Evolutionary conservation across 2,329 filamentous ascomycete species (phyloP), one percentile per base, ranked within the genome.

Genomic region (Elsinoe ampelina): DNA sequence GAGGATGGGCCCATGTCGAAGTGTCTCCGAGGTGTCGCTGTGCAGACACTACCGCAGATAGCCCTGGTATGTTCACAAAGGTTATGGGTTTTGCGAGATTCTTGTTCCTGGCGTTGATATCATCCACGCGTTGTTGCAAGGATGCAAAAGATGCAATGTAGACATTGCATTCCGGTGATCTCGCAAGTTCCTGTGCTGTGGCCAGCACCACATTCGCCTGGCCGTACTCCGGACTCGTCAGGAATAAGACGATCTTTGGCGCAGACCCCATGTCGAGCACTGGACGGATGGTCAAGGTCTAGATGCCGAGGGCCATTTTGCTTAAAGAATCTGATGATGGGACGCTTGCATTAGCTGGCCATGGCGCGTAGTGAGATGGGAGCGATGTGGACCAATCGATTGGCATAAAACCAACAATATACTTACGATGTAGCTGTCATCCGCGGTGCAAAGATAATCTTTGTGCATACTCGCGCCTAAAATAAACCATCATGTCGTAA

Each of bases 141-240:
- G 26, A 17, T 50, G 22, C 26, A 35, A 34, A 50, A 26, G 45
- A 50, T 11, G 45, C 45, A 5, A 50, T 19, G n/a, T 34, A 34
- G 26, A 50, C 26, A 26, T 50, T 30, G 15, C 15, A 26, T 50
- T 50, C 45, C 19, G 45, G n/a, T 34, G 32, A 15, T 19, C 5
- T 34, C 10, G 45, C 26, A 11, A 50, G 26, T 26, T 50, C 12
- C 30, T 50, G 45, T 26, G 45, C 45, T 11, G 45, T 26, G 17
- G 45, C 45, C 5, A 50, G 45, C 19, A 35, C 45, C 12, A 50
- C 45, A 11, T 50, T 50, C 19, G 45, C 45, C 17, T 50, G 45
- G 17, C 45, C 45, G 20, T 50, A 50, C 35, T 50, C 45, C n/a
- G 45, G 45, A 20, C 30, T 50, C 17, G 45, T 50, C 45, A 50